Evolutionary conservation across 768 basidiomycete species (phyloP), one percentile per base, ranked within the genome.

Genomic region (Rhodotorula diobovata): DNA sequence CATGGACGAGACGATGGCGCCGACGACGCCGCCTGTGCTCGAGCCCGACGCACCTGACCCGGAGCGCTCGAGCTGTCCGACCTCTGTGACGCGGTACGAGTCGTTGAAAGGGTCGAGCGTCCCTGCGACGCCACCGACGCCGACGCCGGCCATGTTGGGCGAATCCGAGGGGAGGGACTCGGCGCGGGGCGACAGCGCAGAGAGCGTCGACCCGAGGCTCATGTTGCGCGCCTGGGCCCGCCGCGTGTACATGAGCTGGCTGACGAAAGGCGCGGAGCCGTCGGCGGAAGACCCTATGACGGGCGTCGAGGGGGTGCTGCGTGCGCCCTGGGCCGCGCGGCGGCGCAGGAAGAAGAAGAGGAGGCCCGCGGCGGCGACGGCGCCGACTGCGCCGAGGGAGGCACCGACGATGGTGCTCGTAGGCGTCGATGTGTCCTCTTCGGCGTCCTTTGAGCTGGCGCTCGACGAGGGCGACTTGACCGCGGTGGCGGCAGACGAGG

Each of bases 211-310:
- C 6, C 77, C 77, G 28, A 78, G 70, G 35, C 70, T 73, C 21
- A 78, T 37, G 30, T 56, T 64, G 43, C 77, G 30, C 32, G 35
- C 21, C 34, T 68, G 67, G 11, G 57, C 64, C 35, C 70, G 71
- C 9, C 76, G 67, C 1, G 77, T 78, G 61, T 73, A 78, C 46
- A 75, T 53, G 45, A 78, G 46, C 48, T 67, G 65, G 9, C 66
- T 68, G 3, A 78, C 77, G 35, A 70, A 55, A 12, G 68, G 73
- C 5, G 66, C 53, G 4, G n/a, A 12, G 6, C 12, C 23, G n/a
- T 41, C 58, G 5, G 41, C 41, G n/a, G n/a, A 25, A 45, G 30
- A 25, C 37, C 39, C 55, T 55, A 71, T 63, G 30, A 56, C 35
- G 2, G 66, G 68, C 32, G 55, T 37, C 39, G 34, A 21, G 15